phyloP scores from a whole-genome alignment of 2,329 filamentous ascomycete genomes.

The Dothistroma pini region DNA sequence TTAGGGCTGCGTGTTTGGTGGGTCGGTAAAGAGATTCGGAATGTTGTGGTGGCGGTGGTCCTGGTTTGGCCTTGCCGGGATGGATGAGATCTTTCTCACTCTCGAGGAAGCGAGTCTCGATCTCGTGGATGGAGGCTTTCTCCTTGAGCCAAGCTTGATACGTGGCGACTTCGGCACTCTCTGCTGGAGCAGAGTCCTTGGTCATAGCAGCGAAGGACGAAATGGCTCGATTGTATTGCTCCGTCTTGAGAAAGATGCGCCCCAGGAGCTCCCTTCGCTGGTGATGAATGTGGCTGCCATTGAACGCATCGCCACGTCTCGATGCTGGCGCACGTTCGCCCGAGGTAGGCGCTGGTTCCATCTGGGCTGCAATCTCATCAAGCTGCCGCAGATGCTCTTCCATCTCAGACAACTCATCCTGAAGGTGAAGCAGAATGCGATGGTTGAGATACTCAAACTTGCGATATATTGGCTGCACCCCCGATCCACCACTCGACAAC shows the following conservation, averaged over 20 bases:
- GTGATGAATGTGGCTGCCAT: constrained; percentile 56
- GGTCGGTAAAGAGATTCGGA: not conserved
- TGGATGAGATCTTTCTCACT: constrained; percentile 53
- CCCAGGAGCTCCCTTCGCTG: constrained; percentile 59
- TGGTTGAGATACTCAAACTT: constrained; percentile 81
- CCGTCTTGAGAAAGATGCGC: constrained; percentile 62
- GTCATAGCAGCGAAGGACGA: constrained; percentile 55
- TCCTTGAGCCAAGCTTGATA: constrained; percentile 57
- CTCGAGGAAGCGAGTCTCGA: constrained; percentile 59
- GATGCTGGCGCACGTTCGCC: constrained; percentile 51
- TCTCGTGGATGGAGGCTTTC: constrained; percentile 54
- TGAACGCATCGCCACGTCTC: constrained; percentile 53
- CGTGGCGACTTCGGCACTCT: constrained; percentile 48
- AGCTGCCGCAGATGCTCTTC: constrained; percentile 72
- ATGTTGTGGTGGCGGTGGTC: not conserved
- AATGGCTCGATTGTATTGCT: constrained; percentile 64
- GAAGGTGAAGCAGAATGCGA: constrained; percentile 73
- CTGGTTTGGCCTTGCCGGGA: constrained; percentile 16
- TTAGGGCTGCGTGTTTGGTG: constrained; percentile 12
- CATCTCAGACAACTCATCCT: constrained; percentile 77
- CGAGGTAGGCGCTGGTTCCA: constrained; percentile 23
- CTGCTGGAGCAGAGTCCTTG: constrained; percentile 50
- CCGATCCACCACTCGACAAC: constrained; percentile 38
- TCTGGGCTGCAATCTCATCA: constrained; percentile 57
- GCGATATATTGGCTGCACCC: constrained; percentile 65